These are phyloP conservation scores for Cystobasidium sp. DNA, from an alignment of 1,284 basidiomycete species.

Conservation along the genomic window DNA sequence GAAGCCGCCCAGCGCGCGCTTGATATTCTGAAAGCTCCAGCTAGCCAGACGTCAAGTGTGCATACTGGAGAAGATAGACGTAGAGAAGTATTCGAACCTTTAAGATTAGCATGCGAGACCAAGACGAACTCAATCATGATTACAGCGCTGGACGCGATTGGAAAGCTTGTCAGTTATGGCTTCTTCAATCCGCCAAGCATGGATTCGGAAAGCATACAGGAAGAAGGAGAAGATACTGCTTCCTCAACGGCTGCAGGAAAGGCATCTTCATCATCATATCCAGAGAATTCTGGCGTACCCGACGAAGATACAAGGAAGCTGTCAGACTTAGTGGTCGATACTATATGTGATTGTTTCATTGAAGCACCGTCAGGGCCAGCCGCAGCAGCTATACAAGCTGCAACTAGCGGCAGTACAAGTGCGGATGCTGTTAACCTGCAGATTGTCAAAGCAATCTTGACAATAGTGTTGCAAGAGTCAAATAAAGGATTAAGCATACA, in stretches of 20 bases:
- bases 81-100: conserved; percentile 86
- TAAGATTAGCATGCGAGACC: conserved; percentile 91
- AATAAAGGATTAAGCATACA: conserved; percentile 69
- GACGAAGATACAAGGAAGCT: conserved; percentile 58
- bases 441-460: conserved; percentile 89
- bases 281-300: neutral
- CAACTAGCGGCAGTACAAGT: conserved; percentile 47
- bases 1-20: conserved; percentile 81
- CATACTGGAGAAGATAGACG: conserved; percentile 59
- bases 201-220: conserved; percentile 23
- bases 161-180: conserved; percentile 92
- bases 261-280: conserved; percentile 3
- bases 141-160: conserved; percentile 91
- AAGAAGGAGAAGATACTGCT: conserved; percentile 13
- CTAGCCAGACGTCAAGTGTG: conserved; percentile 42
- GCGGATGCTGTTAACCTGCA: conserved; percentile 89
- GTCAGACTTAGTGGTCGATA: conserved; percentile 88
- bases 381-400: conserved; percentile 46
- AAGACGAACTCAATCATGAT: conserved; percentile 88
- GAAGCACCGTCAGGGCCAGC: conserved; percentile 59
- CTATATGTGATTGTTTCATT: conserved; percentile 88
- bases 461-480: conserved; percentile 79
- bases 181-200: conserved; percentile 67
- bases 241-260: neutral
- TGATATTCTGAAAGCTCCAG: conserved; percentile 75